Conservation (phyloP, 2,329 filamentous ascomycete genomes). For the Trichoderma koningiopsis region DNA sequence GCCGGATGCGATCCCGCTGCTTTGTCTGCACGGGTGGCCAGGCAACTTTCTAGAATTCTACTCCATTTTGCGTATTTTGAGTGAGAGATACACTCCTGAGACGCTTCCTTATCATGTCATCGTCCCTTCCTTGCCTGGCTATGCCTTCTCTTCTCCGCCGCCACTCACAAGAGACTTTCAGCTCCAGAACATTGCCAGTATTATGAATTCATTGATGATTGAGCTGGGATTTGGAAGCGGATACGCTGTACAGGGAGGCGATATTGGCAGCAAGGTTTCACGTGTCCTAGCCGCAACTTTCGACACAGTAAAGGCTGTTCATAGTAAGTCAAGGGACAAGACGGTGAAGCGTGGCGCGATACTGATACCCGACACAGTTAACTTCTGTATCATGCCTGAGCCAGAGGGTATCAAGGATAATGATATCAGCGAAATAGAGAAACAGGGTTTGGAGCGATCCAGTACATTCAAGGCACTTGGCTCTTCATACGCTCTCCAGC, state of each 20-base stretch:
- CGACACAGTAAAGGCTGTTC: slow-evolving; percentile 19
- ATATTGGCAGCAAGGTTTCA: slow-evolving; percentile 54
- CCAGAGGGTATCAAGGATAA: background rate
- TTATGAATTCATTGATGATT: slow-evolving; percentile 54
- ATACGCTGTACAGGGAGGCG: slow-evolving; percentile 60
- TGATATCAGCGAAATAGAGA: slow-evolving; percentile 1
- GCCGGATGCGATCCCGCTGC: slow-evolving; percentile 51
- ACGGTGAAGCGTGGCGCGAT: background rate
- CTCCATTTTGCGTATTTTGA: slow-evolving; percentile 49
- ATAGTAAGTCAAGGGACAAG: background rate
- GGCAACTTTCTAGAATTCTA: slow-evolving; percentile 58
- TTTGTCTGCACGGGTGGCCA: slow-evolving; percentile 59
- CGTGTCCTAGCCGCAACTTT: slow-evolving; percentile 38
- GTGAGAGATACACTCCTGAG: slow-evolving; percentile 50
- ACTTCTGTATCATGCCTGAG: slow-evolving; percentile 22
- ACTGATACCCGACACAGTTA: background rate
- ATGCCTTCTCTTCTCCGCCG: slow-evolving; percentile 52
- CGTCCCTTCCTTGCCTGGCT: slow-evolving; percentile 58
- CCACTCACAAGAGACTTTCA: slow-evolving; percentile 47
- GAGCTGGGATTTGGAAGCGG: slow-evolving; percentile 33
- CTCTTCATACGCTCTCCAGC: slow-evolving; percentile 10
- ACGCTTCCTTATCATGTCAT: slow-evolving; percentile 60
- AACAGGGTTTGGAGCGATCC: background rate
- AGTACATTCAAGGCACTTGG: background rate
- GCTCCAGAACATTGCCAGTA: slow-evolving; percentile 35